Evolutionary conservation across 1,139 yeast species (phyloP).

Genomic region (Yamadazyma pseudoaaseri): DNA sequence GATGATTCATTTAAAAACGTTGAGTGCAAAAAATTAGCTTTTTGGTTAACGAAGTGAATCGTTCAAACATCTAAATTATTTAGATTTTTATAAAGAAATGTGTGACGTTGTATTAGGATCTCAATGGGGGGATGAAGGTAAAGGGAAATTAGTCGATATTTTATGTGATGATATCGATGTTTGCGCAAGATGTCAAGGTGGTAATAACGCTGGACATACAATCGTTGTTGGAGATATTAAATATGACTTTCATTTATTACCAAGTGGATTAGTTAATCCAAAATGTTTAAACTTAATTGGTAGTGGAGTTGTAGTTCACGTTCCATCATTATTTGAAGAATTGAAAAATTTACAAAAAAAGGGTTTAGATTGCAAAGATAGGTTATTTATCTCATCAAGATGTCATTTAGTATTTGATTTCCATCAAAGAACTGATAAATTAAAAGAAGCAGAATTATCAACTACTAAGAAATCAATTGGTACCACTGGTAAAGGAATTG

Average conservation of each 20-base stretch:
- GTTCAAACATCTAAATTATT: constrained; percentile 3
- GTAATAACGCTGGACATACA: constrained; percentile 98
- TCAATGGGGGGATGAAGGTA: constrained; percentile 99
- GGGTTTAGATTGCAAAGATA: constrained; percentile 74
- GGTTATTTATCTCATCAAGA: constrained; percentile 86
- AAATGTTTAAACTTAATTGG: constrained; percentile 89
- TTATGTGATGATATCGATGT: constrained; percentile 92
- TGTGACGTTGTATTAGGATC: constrained; percentile 94
- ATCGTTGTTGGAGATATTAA: constrained; percentile 85
- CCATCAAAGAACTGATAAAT: constrained; percentile 95
- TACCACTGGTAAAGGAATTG: constrained; percentile 98
- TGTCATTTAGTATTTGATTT: constrained; percentile 96
- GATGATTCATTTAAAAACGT: constrained; percentile 1
- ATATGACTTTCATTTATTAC: constrained; percentile 98
- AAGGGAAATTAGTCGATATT: constrained; percentile 93
- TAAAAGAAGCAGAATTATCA: constrained; percentile 90
- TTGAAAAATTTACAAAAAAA: constrained; percentile 76
- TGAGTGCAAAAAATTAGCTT: constrained; percentile 1
- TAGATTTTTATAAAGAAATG: constrained; percentile 33
- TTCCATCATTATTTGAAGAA: constrained; percentile 90
- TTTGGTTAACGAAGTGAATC: constrained; percentile 7
- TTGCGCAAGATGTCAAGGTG: constrained; percentile 98
- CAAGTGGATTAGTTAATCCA: constrained; percentile 93
- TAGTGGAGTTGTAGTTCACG: constrained; percentile 94
- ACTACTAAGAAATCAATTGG: constrained; percentile 89